Base-by-base conservation (phyloP, 169 alveolate genomes). In the Plasmodium blacklocki region DNA sequence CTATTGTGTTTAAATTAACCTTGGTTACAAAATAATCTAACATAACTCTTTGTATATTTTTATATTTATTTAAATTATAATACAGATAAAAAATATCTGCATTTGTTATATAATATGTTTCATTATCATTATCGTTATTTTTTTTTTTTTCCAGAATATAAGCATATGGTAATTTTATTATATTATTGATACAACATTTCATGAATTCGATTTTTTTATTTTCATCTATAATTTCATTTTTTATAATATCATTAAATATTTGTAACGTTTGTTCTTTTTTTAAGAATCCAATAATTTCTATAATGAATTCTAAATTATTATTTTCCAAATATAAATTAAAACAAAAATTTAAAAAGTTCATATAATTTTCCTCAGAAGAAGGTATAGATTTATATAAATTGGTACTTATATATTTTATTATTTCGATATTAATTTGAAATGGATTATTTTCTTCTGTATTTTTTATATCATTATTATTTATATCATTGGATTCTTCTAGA, bases 1-100 rank as follows among this genome's bases (percentile, higher is more conserved):
- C 83, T 11, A 83, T 62, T 56, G 60, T 18, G 39, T 83, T 72
- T 26, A 83, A 39, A 60, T 83, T 83, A 29, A 83, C 91, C 67
- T 83, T 83, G 18, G 91, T 83, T 45, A 83, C 91, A 83, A 83
- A 83, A 68, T 83, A 83, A 60, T 83, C 91, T 39, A 83, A 63
- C 91, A 83, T 83, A 58, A 83, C 39, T 83, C 60, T 83, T 68
- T 83, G 91, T 47, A 83, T 83, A 39, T 83, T 83, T 83, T 83
- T 83, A 83, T 83, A 68, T 58, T 58, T 83, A 54, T 83, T 83
- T 72, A 83, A 67, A 43, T 83, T 83, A 72, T 83, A 83, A 83
- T 68, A 83, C 56, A 83, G 59, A 60, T 83, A 83, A 83, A 83
- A 83, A 18, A 83, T 83, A 54, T 83, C 91, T n/a, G 29, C 70